Percentiles rank a stretch among this genome's conserved stretches.
Evolutionary conservation across 208 protist species (phyloP).

Genomic region (Trypanosoma grayi): DNA sequence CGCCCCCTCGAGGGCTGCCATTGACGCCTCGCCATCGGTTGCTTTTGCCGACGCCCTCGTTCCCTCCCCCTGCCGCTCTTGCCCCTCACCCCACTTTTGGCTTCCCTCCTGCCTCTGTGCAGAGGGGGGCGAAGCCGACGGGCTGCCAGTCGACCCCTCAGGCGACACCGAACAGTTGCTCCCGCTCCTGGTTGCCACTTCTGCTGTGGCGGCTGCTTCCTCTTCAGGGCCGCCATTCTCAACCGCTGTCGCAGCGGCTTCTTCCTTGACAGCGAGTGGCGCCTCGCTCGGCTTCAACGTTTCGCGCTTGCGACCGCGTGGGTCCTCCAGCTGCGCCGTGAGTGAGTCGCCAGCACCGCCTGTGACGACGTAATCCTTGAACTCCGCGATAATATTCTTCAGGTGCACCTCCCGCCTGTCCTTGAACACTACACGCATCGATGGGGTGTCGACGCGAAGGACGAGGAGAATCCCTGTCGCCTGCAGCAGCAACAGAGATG

Average conservation of each 20-base stretch:
- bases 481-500: slow-evolving; percentile 57
- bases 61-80: background rate
- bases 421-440: slow-evolving; percentile 37
- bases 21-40: background rate
- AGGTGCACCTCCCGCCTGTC: slow-evolving; percentile 13
- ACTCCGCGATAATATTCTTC: background rate
- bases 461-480: slow-evolving; percentile 38
- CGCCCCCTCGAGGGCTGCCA: background rate
- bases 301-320: slow-evolving; percentile 6
- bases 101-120: no score
- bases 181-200: no score
- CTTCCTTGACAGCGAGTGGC: background rate
- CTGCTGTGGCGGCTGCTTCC: no score
- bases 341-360: background rate
- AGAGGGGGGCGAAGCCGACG: no score
- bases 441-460: slow-evolving; percentile 33
- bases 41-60: background rate
- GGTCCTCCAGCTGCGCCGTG: slow-evolving; percentile 6
- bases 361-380: slow-evolving; percentile 10
- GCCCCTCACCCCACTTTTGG: no score
- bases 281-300: background rate
- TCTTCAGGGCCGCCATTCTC: no score
- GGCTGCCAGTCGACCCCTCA: no score
- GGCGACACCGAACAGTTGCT: no score
- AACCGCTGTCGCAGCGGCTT: background rate